A percentile compares a stretch with the other conserved stretches of the same genome.
Evolutionary conservation across 2,329 filamentous ascomycete genomes (phyloP).

Genomic region (Stylonectria norvegica): DNA sequence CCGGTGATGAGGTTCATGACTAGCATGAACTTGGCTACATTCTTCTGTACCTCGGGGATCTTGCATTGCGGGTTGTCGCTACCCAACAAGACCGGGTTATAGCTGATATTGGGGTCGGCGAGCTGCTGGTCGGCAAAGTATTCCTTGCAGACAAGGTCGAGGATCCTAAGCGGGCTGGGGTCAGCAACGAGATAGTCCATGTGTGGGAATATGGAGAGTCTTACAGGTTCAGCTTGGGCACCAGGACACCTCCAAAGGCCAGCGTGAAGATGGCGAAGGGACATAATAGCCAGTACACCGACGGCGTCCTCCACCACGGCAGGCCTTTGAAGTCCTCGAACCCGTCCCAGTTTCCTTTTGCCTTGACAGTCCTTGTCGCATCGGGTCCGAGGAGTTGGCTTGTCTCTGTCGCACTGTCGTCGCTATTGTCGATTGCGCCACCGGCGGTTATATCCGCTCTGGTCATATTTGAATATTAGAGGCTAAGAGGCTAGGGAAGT

Average conservation of each 20-base stretch:
- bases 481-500: neutral
- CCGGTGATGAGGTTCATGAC: conserved; percentile 72
- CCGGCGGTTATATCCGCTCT: conserved; percentile 1
- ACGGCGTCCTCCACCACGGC: conserved; percentile 62
- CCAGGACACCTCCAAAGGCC: conserved; percentile 79
- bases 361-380: too few relatives aligned
- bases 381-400: conserved; percentile 3
- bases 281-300: conserved; percentile 76
- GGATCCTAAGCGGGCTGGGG: conserved; percentile 50
- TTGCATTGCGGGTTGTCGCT: conserved; percentile 75
- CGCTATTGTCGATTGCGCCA: neutral
- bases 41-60: conserved; percentile 72
- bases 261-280: conserved; percentile 80
- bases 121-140: conserved; percentile 70
- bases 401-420: neutral
- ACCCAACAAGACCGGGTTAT: conserved; percentile 63
- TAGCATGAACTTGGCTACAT: conserved; percentile 74
- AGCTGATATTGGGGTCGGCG: conserved; percentile 55
- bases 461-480: neutral
- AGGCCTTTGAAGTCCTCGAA: conserved; percentile 56
- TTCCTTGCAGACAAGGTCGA: conserved; percentile 76
- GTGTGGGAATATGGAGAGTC: conserved; percentile 19
- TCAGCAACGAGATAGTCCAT: conserved; percentile 10
- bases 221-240: conserved; percentile 80
- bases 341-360: conserved; percentile 45